These are phyloP conservation scores for Ciborinia camelliae DNA, from an alignment of 2,329 filamentous ascomycete genomes.

Conservation along the genomic window DNA sequence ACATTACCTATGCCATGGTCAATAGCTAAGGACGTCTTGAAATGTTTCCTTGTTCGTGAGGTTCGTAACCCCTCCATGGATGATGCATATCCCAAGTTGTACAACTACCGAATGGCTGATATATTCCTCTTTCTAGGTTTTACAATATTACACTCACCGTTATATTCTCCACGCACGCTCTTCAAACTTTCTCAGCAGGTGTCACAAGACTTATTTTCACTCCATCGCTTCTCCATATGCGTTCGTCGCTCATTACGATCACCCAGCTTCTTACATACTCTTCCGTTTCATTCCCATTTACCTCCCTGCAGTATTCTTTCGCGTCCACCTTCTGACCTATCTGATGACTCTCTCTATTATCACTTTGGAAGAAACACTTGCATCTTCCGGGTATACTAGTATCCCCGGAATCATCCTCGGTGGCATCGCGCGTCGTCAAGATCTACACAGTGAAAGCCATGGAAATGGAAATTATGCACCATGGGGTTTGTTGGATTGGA, in stretches of 20 bases:
- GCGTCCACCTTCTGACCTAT: slow-evolving; percentile 71
- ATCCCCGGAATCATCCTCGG: slow-evolving; percentile 51
- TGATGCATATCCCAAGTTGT: background rate
- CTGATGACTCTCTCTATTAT: slow-evolving; percentile 60
- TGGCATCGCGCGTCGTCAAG: slow-evolving; percentile 50
- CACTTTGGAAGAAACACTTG: slow-evolving; percentile 63
- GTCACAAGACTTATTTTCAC: slow-evolving; percentile 51
- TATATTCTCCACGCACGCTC: slow-evolving; percentile 59
- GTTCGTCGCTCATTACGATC: slow-evolving; percentile 63
- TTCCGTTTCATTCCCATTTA: slow-evolving; percentile 63
- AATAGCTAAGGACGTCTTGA: slow-evolving; percentile 52
- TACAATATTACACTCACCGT: slow-evolving; percentile 74
- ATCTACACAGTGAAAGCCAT: slow-evolving; percentile 54
- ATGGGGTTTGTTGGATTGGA: slow-evolving; percentile 61
- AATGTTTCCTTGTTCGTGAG: slow-evolving; percentile 55
- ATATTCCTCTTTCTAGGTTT: slow-evolving; percentile 41
- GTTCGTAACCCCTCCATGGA: slow-evolving; percentile 38
- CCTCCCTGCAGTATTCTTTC: slow-evolving; percentile 60
- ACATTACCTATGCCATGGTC: slow-evolving; percentile 60
- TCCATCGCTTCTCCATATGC: slow-evolving; percentile 55
- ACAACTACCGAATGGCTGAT: background rate
- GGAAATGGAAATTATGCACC: slow-evolving; percentile 60
- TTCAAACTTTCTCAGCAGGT: slow-evolving; percentile 39
- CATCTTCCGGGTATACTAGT: slow-evolving; percentile 64
- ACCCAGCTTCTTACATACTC: slow-evolving; percentile 62